A percentile compares a stretch with the other conserved stretches of the same genome.
Evolutionary conservation across 805 yeast genomes (phyloP).

Genomic region (Metschnikowia colocasiae): DNA sequence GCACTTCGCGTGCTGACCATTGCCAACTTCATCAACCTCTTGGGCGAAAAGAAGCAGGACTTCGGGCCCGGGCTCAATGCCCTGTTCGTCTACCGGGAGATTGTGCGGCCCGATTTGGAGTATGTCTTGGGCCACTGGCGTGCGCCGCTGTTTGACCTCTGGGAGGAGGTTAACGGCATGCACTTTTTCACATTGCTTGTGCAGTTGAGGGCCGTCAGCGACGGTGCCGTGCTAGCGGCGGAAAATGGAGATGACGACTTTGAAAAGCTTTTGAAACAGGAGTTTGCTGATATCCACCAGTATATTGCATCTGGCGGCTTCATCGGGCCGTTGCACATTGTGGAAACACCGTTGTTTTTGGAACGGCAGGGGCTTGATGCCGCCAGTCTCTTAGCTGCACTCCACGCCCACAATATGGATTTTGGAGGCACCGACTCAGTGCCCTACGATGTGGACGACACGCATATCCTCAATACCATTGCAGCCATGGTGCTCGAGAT

Average conservation of each 20-base stretch:
- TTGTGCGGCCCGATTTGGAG: conserved; percentile 66
- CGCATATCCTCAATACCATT: conserved; percentile 59
- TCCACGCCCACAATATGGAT: conserved; percentile 47
- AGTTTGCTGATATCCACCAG: conserved; percentile 32
- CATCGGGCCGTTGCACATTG: conserved; percentile 13
- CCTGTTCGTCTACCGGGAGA: conserved; percentile 44
- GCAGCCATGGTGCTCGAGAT: conserved; percentile 60
- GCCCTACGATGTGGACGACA: conserved; percentile 63
- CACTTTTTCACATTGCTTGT: conserved; percentile 80
- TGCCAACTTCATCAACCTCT: conserved; percentile 47
- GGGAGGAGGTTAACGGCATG: conserved; percentile 80
- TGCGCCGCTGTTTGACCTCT: conserved; percentile 70
- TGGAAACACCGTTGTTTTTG: conserved; percentile 58
- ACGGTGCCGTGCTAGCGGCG: conserved; percentile 46
- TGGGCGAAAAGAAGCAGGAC: conserved; percentile 25
- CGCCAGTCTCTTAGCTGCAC: conserved; percentile 58
- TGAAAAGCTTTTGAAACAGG: background rate
- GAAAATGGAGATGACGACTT: conserved; percentile 10
- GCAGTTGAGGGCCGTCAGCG: conserved; percentile 64
- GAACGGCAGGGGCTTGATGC: conserved; percentile 73
- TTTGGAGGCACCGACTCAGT: conserved; percentile 29
- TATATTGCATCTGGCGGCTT: conserved; percentile 43
- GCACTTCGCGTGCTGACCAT: conserved; percentile 72
- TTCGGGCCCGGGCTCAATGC: conserved; percentile 27
- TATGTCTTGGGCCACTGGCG: conserved; percentile 64